These are phyloP conservation scores for Camelina laxa DNA, from an alignment of 345 rosid species.

Conservation along the genomic window DNA sequence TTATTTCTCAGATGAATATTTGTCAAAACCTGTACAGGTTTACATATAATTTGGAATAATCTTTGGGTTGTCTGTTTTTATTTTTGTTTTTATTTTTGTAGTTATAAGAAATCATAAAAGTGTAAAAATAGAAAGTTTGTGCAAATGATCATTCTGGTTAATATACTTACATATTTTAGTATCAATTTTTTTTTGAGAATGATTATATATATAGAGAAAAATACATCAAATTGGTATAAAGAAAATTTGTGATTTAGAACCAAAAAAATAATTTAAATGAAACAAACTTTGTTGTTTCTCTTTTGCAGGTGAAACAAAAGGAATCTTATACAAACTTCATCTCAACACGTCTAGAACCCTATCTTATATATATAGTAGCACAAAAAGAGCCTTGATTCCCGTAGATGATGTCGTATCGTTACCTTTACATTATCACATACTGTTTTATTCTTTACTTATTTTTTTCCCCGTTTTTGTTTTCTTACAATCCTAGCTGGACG, in stretches of 20 bases:
- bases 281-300: background rate
- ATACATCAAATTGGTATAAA: background rate
- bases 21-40: background rate
- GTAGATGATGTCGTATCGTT: slow-evolving; percentile 35
- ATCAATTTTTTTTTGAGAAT: background rate
- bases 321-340: slow-evolving; percentile 37
- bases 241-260: background rate
- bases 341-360: slow-evolving; percentile 42
- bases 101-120: background rate
- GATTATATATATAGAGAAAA: too few relatives aligned
- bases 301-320: slow-evolving; percentile 36
- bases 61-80: background rate
- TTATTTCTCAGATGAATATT: background rate
- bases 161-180: too few relatives aligned
- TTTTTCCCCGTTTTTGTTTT: background rate
- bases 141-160: background rate
- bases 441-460: slow-evolving; percentile 31
- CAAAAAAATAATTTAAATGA: background rate
- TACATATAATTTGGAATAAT: background rate
- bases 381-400: slow-evolving; percentile 33
- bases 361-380: background rate
- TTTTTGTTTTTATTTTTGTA: background rate
- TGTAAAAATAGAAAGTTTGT: background rate
- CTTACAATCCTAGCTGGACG: slow-evolving; percentile 41
- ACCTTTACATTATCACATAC: slow-evolving; percentile 28